These are phyloP conservation scores for Malus hybrid DNA, from an alignment of 331 rosid genomes.

Conservation along the genomic window DNA sequence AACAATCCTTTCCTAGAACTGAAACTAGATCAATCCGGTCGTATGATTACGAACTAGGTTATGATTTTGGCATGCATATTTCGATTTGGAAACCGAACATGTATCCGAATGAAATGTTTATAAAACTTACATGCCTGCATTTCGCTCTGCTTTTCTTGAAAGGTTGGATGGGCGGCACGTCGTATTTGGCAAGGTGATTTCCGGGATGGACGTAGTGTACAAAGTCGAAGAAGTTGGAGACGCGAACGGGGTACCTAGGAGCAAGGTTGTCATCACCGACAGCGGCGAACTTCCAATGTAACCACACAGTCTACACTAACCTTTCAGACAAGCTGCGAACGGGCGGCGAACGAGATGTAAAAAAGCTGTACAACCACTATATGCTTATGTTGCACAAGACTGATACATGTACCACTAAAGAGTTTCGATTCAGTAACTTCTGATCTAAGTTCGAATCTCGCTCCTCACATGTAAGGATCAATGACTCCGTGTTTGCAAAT, in stretches of 20 bases:
- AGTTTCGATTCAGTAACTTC: not conserved
- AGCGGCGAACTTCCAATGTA: conserved; percentile 66
- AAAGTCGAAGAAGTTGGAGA: conserved; percentile 70
- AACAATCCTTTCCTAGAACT: not conserved
- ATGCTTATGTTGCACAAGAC: not conserved
- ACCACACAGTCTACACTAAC: not conserved
- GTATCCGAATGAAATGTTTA: not conserved
- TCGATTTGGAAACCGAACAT: not conserved
- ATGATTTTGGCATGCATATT: not conserved
- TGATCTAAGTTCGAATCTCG: too few relatives aligned
- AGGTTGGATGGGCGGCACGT: conserved; percentile 93
- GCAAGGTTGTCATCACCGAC: conserved; percentile 41
- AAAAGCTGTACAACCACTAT: not conserved
- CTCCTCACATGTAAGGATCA: too few relatives aligned
- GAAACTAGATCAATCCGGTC: not conserved
- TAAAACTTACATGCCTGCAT: not conserved
- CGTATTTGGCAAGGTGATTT: conserved; percentile 72
- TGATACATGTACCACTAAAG: not conserved
- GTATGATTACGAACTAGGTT: not conserved
- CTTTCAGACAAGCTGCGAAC: not conserved
- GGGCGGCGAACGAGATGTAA: too few relatives aligned
- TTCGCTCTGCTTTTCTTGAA: conserved; percentile 12
- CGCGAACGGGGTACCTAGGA: conserved; percentile 40
- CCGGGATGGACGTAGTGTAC: conserved; percentile 68
- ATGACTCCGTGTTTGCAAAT: too few relatives aligned